A percentile compares a stretch with the other conserved stretches of the same genome.
Conservation (phyloP, 2,329 filamentous ascomycete genomes). For the Aspergillus novofumigatus region DNA sequence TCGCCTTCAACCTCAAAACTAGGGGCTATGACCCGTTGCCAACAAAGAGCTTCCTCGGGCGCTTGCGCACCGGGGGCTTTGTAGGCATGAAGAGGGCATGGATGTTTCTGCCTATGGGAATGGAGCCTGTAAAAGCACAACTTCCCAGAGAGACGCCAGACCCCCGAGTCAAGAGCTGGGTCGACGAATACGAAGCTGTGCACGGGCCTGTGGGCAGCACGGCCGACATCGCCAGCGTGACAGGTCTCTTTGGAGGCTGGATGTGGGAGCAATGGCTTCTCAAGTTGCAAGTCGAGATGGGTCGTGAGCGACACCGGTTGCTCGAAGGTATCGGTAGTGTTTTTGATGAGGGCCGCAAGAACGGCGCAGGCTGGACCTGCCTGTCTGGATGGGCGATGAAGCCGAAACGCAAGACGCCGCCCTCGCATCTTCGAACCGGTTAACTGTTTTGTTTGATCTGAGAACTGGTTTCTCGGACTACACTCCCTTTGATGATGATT, state of each 20-base stretch:
- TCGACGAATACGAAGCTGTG: slow-evolving; percentile 55
- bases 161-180: slow-evolving; percentile 32
- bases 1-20: slow-evolving; percentile 82
- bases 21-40: slow-evolving; percentile 84
- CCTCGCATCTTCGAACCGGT: not conserved
- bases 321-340: slow-evolving; percentile 55
- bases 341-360: slow-evolving; percentile 57
- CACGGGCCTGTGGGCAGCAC: slow-evolving; percentile 60
- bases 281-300: slow-evolving; percentile 81
- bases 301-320: slow-evolving; percentile 54
- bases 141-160: slow-evolving; percentile 40
- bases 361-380: slow-evolving; percentile 56
- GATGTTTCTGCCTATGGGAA: slow-evolving; percentile 82
- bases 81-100: slow-evolving; percentile 76
- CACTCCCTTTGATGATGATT: not conserved
- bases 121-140: slow-evolving; percentile 43
- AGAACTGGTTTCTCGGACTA: not conserved
- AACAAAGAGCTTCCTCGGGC: slow-evolving; percentile 73
- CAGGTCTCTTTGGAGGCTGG: slow-evolving; percentile 80
- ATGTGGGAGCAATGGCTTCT: slow-evolving; percentile 96
- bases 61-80: slow-evolving; percentile 73
- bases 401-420: slow-evolving; percentile 27
- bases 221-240: slow-evolving; percentile 67
- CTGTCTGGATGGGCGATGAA: slow-evolving; percentile 59
- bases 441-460: slow-evolving; percentile 2